Percentiles rank a stretch among this genome's conserved stretches.
phyloP scores from a whole-genome alignment of 129 eudicot genomes.

The Centaurea solstitialis region DNA sequence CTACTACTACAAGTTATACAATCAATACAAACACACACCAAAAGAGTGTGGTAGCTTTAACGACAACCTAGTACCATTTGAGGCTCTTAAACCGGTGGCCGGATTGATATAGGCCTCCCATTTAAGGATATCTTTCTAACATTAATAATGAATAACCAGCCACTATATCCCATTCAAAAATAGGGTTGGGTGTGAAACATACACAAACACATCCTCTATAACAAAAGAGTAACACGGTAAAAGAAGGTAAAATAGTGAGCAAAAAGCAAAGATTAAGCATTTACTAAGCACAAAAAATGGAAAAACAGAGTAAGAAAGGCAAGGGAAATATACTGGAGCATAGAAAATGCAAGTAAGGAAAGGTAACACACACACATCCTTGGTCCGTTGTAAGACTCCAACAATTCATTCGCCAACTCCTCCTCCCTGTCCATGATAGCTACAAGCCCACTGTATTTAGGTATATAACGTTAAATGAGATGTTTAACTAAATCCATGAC shows the following conservation, averaged over 20 bases:
- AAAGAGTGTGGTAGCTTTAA: background rate
- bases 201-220: background rate
- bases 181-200: background rate
- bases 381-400: no score
- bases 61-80: background rate
- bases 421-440: no score
- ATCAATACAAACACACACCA: background rate
- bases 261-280: no score
- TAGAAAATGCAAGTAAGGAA: no score
- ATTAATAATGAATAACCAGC: background rate
- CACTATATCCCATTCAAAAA: background rate
- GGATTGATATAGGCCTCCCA: background rate
- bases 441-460: no score
- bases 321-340: no score
- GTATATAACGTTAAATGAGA: no score
- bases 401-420: no score
- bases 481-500: no score
- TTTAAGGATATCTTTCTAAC: background rate
- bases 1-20: background rate
- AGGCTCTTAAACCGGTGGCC: background rate
- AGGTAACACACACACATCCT: no score
- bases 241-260: no score
- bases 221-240: background rate
- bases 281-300: background rate
- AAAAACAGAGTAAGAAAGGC: background rate